Evolutionary conservation across 441 rosid genomes (phyloP).

Genomic region (Melastoma candidum): DNA sequence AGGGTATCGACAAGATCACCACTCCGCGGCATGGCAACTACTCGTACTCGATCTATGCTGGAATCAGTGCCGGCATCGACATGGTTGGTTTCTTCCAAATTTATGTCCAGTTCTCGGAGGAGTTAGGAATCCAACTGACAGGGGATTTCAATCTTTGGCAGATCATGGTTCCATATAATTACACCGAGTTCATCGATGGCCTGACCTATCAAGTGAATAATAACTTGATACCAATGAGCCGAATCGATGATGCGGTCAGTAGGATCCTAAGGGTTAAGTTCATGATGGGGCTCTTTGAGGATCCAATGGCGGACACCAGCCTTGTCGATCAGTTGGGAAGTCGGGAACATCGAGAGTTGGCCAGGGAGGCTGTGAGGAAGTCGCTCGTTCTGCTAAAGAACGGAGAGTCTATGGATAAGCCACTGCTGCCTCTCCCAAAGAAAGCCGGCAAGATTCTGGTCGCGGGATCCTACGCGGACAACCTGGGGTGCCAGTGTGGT

Average conservation of each 20-base stretch:
- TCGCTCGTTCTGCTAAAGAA: constrained; percentile 48
- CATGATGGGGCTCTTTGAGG: constrained; percentile 51
- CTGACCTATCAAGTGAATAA: too few species aligned
- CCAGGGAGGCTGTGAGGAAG: constrained; percentile 64
- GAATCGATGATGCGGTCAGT: constrained; percentile 13
- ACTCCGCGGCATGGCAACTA: constrained; percentile 43
- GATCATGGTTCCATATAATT: constrained; percentile 36
- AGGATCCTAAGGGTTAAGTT: constrained; percentile 61
- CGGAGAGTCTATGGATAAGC: too few species aligned
- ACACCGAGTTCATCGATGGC: too few species aligned
- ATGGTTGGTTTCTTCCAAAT: constrained; percentile 33
- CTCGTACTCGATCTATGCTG: constrained; percentile 36
- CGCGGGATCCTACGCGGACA: too few species aligned
- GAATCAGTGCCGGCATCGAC: constrained; percentile 54
- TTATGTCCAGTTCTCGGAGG: constrained; percentile 3
- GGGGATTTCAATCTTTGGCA: constrained; percentile 14
- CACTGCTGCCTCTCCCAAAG: too few species aligned
- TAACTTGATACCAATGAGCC: too few species aligned
- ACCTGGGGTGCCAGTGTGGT: too few species aligned
- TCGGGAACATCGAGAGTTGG: constrained; percentile 60
- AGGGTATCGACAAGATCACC: constrained; percentile 20
- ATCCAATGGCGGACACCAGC: constrained; percentile 48
- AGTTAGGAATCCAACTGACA: neutral
- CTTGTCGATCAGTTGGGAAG: constrained; percentile 47
- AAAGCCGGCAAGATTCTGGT: too few species aligned